phyloP scores from a whole-genome alignment of 805 yeast species.

The Isabelozyma gotoi region DNA sequence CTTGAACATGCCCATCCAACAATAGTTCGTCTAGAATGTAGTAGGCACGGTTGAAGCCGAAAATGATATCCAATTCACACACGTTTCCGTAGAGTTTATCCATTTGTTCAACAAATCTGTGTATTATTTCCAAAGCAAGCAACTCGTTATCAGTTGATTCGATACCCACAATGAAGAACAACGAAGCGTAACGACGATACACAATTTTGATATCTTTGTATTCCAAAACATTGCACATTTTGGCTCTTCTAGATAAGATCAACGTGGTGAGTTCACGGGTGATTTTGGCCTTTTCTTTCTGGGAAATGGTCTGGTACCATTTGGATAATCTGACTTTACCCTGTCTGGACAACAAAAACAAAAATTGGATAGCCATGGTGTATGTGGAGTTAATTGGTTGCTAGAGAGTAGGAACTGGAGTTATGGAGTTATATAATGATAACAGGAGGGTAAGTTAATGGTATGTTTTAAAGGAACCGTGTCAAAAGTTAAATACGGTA shows the following conservation, averaged over 20 bases:
- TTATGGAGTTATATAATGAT: too few species aligned
- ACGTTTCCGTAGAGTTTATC: slow-evolving; percentile 94
- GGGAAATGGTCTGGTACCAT: slow-evolving; percentile 86
- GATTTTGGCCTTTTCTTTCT: slow-evolving; percentile 81
- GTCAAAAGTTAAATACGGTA: too few species aligned
- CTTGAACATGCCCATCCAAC: slow-evolving; percentile 85
- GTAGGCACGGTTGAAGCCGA: slow-evolving; percentile 93
- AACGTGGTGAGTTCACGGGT: slow-evolving; percentile 84
- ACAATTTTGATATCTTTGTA: slow-evolving; percentile 82
- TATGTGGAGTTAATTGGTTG: too few species aligned
- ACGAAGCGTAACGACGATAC: slow-evolving; percentile 89
- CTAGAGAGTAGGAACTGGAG: too few species aligned
- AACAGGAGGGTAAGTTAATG: too few species aligned
- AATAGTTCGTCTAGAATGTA: slow-evolving; percentile 87
- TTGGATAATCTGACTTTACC: slow-evolving; percentile 92
- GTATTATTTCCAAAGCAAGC: slow-evolving; percentile 80
- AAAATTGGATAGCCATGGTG: slow-evolving; percentile 74
- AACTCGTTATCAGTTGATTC: slow-evolving; percentile 85
- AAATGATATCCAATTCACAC: slow-evolving; percentile 93
- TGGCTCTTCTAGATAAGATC: slow-evolving; percentile 80
- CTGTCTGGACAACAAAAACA: slow-evolving; percentile 84
- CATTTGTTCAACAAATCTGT: slow-evolving; percentile 94
- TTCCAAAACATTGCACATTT: slow-evolving; percentile 94
- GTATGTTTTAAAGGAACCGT: too few species aligned
- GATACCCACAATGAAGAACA: slow-evolving; percentile 86